Evolutionary conservation across 352 stramenopile genomes (phyloP).

Genomic region (Thalassiosira hispida): DNA sequence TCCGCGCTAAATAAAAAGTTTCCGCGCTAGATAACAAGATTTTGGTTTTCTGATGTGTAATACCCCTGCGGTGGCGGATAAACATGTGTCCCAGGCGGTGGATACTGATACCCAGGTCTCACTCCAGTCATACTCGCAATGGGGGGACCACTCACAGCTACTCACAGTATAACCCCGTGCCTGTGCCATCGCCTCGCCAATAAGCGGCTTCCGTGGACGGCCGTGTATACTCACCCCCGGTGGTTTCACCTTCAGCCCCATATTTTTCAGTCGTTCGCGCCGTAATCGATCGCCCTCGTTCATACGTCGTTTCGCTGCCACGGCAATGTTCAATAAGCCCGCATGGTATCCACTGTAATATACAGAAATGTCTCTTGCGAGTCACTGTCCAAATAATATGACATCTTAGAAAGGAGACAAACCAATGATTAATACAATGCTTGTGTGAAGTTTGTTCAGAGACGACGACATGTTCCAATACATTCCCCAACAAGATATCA

Average conservation of each 20-base stretch:
- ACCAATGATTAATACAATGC: too few species aligned
- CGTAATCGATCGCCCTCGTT: constrained; percentile 74
- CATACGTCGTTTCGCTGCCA: constrained; percentile 58
- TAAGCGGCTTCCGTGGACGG: constrained; percentile 21
- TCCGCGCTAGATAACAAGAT: too few species aligned
- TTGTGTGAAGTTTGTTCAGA: too few species aligned
- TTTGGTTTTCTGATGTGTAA: too few species aligned
- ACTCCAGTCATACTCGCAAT: background rate
- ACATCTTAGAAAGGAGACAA: too few species aligned
- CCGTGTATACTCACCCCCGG: constrained; percentile 42
- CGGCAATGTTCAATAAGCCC: constrained; percentile 32
- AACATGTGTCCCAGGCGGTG: background rate
- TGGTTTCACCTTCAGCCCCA: constrained; percentile 47
- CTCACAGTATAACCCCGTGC: background rate
- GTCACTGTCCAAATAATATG: too few species aligned
- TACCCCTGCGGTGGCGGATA: background rate
- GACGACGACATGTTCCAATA: too few species aligned
- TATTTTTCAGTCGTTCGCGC: constrained; percentile 60
- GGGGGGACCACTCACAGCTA: background rate
- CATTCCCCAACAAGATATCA: too few species aligned
- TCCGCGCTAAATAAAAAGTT: too few species aligned
- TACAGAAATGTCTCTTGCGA: too few species aligned
- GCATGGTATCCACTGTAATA: too few species aligned
- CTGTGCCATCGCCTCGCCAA: constrained; percentile 8
- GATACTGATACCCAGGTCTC: background rate